Evolutionary conservation across 345 rosid species (phyloP), one percentile per base, ranked within the genome.

Genomic region (Brassica carinata): DNA sequence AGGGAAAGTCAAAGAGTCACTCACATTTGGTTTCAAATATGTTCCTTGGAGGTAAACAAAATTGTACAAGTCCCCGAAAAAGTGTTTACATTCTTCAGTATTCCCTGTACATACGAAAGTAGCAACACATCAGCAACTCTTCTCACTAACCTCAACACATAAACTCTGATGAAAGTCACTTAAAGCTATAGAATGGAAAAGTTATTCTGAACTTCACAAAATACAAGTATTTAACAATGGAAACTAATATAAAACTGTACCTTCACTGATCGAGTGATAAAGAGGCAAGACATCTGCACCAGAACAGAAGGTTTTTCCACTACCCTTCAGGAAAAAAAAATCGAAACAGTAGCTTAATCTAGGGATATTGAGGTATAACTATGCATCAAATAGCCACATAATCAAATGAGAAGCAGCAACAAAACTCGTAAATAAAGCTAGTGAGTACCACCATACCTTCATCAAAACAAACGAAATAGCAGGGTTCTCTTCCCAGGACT

Each of bases 401-500:
- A 71, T 38, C 40, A 7, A 53, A 10, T 2, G 31, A 57, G 18
- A 6, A 75, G 36, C 51, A 64, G 31, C 15, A 67, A 62, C 18
- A 5, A 63, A 68, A 30, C 19, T 62, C 26, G 36, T 19, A 64
- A 38, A 27, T 34, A 29, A 36, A 69, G 40, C 61, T 33, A 77
- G 64, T 45, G 71, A 77, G 72, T 62, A 67, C 7, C 48, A 33
- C 14, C 51, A 75, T 88, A 96, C 98, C 97, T 90, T 92, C 98
- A 93, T 86, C 70, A 89, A 26, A 57, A 48, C 55, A 83, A 91
- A 92, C 1, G 96, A 94, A 78, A 92, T 89, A 74, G 92, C 90
- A 0, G 96, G 91, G 63, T 91, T 96, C 77, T 93, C 98, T 86
- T 96, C 97, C 99, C 99, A 96, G 17, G 93, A 91, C 64, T 90